phyloP scores from a whole-genome alignment of 257 asterid genomes.

The Henckelia pumila region DNA sequence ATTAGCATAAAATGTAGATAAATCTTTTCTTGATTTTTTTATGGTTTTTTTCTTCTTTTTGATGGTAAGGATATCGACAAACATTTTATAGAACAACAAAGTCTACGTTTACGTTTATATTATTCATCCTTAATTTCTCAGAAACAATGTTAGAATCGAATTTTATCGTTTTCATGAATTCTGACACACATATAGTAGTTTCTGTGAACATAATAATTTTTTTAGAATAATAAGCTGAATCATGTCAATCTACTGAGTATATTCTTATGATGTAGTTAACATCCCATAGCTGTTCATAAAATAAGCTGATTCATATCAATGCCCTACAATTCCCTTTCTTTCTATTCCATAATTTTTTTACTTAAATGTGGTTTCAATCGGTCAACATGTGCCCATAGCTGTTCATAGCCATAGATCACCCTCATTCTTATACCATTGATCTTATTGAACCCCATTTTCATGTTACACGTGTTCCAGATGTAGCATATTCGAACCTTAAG shows the following conservation, averaged over 20 bases:
- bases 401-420: neutral
- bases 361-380: constrained; percentile 2
- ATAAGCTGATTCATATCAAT: too few relatives aligned
- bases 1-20: too few relatives aligned
- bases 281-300: too few relatives aligned
- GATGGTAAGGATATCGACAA: neutral
- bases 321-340: neutral
- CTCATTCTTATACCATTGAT: constrained; percentile 8
- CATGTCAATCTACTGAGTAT: neutral
- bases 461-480: constrained; percentile 20
- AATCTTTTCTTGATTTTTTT: too few relatives aligned
- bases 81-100: neutral
- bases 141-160: neutral
- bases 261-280: constrained; percentile 1
- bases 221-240: neutral
- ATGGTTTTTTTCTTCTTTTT: too few relatives aligned
- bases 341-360: neutral
- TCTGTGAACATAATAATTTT: neutral
- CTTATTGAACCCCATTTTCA: constrained; percentile 1
- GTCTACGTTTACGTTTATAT: neutral
- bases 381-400: constrained; percentile 15
- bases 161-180: neutral
- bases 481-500: constrained; percentile 7
- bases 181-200: neutral
- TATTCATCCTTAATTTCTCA: neutral